Base-by-base conservation (phyloP, 371 early-diverging fungal genomes). In the Chytridiales sp. region DNA sequence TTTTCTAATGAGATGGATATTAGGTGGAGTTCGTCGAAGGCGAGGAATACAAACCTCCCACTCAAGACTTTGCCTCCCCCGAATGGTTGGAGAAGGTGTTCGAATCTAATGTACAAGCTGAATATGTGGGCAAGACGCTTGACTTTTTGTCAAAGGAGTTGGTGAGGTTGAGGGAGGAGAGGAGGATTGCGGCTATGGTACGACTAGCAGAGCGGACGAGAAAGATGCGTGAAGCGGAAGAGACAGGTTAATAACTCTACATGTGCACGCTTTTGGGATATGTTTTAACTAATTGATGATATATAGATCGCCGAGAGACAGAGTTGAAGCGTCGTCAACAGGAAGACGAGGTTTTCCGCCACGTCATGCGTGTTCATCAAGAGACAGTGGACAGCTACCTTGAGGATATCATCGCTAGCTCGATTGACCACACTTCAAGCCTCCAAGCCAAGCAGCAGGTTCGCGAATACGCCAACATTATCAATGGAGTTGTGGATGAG, bases 301-400 rank as follows among this genome's bases (percentile, higher is more conserved):
- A 1, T 34, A 13, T 38, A 66, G 77, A 74, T 4, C 35, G 39
- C 15, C 62, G 82, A 1, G 69, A 78, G 52, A 66, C 49, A 11
- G 81, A 82, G 63, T 43, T 80, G 9, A 49, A 52, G 46, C 57
- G 74, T 22, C 69, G 72, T 11, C 50, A 66, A 21, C 48, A 67
- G 30, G 75, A 77, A 48, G 79, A 80, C 55, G 73, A 71, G 27
- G 63, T 78, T n/a, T 80, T 79, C 52, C 61, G 75, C 19, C 73
- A 76, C 39, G 64, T 79, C 24, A 76, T 79, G 69, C 50, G 55
- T n/a, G 70, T 80, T 11, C 76, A 80, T 52, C 74, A 78, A 41
- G 76, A 78, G 38, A 76, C 78, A 4, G 79, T 81, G 24, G 80
- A 80, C 49, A 68, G 69, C 24, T 81, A 70, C 47, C 58, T 82